A percentile compares a stretch with the other conserved stretches of the same genome.
Conservation (phyloP, 1,284 basidiomycete genomes). For the Chondrostereum purpureum region DNA sequence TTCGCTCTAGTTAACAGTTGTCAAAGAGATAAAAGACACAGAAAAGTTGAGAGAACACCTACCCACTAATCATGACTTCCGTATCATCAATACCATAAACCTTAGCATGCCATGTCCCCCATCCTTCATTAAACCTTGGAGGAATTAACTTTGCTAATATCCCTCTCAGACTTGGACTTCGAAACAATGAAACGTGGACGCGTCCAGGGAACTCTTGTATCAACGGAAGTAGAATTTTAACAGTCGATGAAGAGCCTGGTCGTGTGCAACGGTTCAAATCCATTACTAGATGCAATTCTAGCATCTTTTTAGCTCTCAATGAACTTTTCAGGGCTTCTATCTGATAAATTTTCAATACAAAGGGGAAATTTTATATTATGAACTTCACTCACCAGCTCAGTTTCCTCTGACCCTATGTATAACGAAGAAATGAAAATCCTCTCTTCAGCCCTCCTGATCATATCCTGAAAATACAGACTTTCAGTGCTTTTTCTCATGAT, state of each 20-base stretch:
- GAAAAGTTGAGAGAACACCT: slow-evolving; percentile 26
- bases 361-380: background rate
- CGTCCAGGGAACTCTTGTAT: slow-evolving; percentile 66
- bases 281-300: slow-evolving; percentile 73
- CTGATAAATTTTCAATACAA: background rate
- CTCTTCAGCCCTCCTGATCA: slow-evolving; percentile 65
- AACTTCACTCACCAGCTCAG: slow-evolving; percentile 53
- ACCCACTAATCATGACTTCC: slow-evolving; percentile 91
- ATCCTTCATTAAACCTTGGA: slow-evolving; percentile 93
- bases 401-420: slow-evolving; percentile 72
- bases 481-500: background rate
- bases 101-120: slow-evolving; percentile 98
- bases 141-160: slow-evolving; percentile 76
- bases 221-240: slow-evolving; percentile 69
- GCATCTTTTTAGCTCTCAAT: slow-evolving; percentile 49
- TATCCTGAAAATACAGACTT: slow-evolving; percentile 38
- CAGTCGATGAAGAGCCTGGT: slow-evolving; percentile 70
- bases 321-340: background rate
- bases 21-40: slow-evolving; percentile 2
- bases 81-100: slow-evolving; percentile 87
- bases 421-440: slow-evolving; percentile 85
- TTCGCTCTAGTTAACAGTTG: slow-evolving; percentile 67
- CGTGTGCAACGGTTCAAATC: slow-evolving; percentile 93
- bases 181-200: slow-evolving; percentile 76
- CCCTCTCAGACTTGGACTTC: slow-evolving; percentile 79